A percentile compares a stretch with the other conserved stretches of the same genome.
These are phyloP conservation scores for Fomitopsis palustris DNA, from an alignment of 1,284 basidiomycete genomes.

Conservation along the genomic window DNA sequence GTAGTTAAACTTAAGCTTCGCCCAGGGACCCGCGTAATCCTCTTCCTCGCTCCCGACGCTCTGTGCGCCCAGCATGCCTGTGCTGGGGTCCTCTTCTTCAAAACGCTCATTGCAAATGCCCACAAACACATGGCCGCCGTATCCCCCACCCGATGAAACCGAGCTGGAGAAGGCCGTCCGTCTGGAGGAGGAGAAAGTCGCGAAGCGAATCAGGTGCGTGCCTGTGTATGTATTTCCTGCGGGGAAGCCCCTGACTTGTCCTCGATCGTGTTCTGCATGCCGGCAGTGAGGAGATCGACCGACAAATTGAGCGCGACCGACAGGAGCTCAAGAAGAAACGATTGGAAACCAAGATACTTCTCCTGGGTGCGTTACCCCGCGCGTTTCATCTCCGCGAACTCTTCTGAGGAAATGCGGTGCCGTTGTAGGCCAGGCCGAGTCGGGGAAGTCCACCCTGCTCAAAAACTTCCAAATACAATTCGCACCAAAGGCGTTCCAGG, in stretches of 20 bases:
- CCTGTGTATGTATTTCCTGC: neutral
- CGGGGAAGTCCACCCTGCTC: conserved; percentile 62
- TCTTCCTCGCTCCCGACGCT: neutral
- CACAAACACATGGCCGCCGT: conserved; percentile 21
- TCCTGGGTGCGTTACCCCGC: conserved; percentile 41
- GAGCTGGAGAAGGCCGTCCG: conserved; percentile 29
- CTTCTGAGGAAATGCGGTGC: neutral
- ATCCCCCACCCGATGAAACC: conserved; percentile 19
- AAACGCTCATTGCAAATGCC: neutral
- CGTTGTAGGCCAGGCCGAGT: conserved; percentile 55
- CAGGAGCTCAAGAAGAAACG: conserved; percentile 34
- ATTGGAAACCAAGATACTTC: conserved; percentile 42
- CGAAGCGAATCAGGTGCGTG: conserved; percentile 40
- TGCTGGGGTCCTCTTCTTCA: neutral
- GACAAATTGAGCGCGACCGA: conserved; percentile 41
- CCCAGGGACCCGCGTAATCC: neutral
- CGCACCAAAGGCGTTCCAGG: conserved; percentile 53
- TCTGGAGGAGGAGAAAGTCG: conserved; percentile 44
- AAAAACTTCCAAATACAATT: conserved; percentile 64
- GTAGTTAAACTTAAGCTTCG: neutral
- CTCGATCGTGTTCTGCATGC: neutral
- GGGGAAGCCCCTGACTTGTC: neutral
- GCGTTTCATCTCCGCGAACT: neutral
- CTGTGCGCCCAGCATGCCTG: neutral
- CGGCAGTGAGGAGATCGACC: conserved; percentile 51